Evolutionary conservation across 352 stramenopile species (phyloP).

Genomic region (Phytophthora podocarpi): DNA sequence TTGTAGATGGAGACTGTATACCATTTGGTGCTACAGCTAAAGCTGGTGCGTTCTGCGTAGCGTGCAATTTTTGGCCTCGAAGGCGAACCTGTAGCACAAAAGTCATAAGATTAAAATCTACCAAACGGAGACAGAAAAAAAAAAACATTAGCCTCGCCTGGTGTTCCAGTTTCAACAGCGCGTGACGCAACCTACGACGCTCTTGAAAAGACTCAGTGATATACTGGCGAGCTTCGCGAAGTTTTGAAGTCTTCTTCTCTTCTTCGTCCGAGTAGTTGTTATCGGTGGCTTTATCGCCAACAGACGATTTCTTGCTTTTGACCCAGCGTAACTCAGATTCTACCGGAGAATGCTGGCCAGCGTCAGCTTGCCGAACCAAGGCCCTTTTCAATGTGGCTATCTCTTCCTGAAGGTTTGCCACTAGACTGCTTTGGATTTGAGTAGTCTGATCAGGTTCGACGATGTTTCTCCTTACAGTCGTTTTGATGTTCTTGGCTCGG

Average conservation of each 20-base stretch:
- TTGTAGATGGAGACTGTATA: background rate
- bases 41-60: background rate
- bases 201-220: constrained; percentile 90
- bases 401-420: constrained; percentile 84
- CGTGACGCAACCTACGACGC: constrained; percentile 74
- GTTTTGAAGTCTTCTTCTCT: constrained; percentile 24
- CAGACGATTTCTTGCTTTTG: constrained; percentile 14
- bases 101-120: too few relatives aligned
- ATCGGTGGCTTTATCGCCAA: background rate
- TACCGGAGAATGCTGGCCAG: background rate
- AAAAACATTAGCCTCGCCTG: constrained; percentile 38
- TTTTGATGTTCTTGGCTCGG: constrained; percentile 94
- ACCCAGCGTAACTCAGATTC: constrained; percentile 18
- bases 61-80: constrained; percentile 13
- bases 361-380: constrained; percentile 31
- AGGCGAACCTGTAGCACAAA: constrained; percentile 13
- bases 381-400: constrained; percentile 82
- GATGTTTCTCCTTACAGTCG: constrained; percentile 86
- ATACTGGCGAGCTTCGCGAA: constrained; percentile 60
- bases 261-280: constrained; percentile 33
- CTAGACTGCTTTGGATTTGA: constrained; percentile 86
- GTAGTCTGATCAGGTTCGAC: constrained; percentile 88
- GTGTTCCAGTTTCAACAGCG: constrained; percentile 82
- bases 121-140: background rate
- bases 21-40: background rate